Evolutionary conservation across 176 grass and related monocot genomes (phyloP).

Genomic region (Carex myosuroides): DNA sequence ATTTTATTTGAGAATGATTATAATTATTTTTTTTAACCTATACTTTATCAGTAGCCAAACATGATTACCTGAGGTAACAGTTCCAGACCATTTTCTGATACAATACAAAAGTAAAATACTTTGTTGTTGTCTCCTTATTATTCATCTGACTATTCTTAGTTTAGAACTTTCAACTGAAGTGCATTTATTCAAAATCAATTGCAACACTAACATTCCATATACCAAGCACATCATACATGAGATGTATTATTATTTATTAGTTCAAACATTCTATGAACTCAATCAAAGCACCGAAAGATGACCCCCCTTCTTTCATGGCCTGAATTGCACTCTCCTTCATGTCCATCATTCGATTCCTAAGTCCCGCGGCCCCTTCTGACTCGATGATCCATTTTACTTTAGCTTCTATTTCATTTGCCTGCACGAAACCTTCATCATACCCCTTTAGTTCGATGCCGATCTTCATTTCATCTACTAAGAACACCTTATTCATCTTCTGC

Average conservation of each 20-base stretch:
- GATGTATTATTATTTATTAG: background rate
- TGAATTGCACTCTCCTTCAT: background rate
- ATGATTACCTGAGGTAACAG: no score
- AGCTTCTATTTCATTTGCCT: slow-evolving; percentile 22
- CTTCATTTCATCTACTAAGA: slow-evolving; percentile 23
- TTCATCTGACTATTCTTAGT: background rate
- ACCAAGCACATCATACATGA: background rate
- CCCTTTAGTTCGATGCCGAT: slow-evolving; percentile 25
- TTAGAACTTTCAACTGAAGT: background rate
- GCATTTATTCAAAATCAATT: background rate
- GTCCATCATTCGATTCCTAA: background rate
- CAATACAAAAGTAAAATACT: background rate
- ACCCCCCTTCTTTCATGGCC: slow-evolving; percentile 22
- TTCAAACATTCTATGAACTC: slow-evolving; percentile 9
- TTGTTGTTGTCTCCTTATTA: background rate
- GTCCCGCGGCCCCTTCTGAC: slow-evolving; percentile 3
- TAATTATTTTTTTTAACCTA: no score
- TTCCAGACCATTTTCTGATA: background rate
- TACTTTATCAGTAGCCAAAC: no score
- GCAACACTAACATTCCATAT: background rate
- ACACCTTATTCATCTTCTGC: slow-evolving; percentile 36
- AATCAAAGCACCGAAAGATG: slow-evolving; percentile 5
- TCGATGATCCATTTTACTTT: slow-evolving; percentile 31
- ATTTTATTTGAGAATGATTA: no score
- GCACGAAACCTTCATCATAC: slow-evolving; percentile 7